Conservation (phyloP, 352 stramenopile genomes). For the Phytophthora colocasiae region DNA sequence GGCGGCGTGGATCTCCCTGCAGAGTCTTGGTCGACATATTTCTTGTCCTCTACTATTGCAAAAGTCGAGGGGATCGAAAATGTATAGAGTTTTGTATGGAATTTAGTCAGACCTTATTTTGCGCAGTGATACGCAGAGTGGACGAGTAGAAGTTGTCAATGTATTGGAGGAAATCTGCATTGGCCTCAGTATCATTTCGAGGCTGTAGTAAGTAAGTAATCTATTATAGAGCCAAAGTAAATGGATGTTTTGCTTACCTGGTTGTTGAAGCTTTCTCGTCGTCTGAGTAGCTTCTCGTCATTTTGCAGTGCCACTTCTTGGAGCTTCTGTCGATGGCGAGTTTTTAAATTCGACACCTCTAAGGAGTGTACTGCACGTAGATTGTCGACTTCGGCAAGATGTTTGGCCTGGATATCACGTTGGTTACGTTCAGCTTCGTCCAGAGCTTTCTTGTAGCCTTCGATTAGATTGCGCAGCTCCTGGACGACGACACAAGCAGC, state of each 20-base stretch:
- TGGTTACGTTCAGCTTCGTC: slow-evolving; percentile 41
- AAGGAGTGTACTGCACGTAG: slow-evolving; percentile 53
- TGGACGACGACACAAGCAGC: slow-evolving; percentile 1
- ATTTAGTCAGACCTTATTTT: slow-evolving; percentile 19
- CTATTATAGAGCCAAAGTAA: no score
- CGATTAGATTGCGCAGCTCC: slow-evolving; percentile 54
- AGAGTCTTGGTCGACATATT: slow-evolving; percentile 37
- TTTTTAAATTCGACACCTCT: slow-evolving; percentile 57
- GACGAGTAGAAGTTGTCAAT: slow-evolving; percentile 76
- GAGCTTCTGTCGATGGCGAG: slow-evolving; percentile 60
- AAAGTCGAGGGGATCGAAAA: background rate
- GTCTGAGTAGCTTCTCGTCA: slow-evolving; percentile 46
- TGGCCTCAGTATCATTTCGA: slow-evolving; percentile 27
- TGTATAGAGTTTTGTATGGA: slow-evolving; percentile 9
- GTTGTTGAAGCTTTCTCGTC: slow-evolving; percentile 30
- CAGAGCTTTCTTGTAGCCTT: slow-evolving; percentile 49
- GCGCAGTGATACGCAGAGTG: slow-evolving; percentile 45
- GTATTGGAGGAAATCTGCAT: slow-evolving; percentile 66
- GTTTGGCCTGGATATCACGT: slow-evolving; percentile 42
- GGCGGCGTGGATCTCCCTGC: slow-evolving; percentile 65
- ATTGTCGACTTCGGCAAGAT: slow-evolving; percentile 57
- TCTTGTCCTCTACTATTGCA: slow-evolving; percentile 11
- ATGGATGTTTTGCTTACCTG: no score
- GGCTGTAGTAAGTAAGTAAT: slow-evolving; percentile 7
- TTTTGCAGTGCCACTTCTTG: slow-evolving; percentile 54